A percentile compares a stretch with the other conserved stretches of the same genome.
Conservation (phyloP, 345 rosid species). For the Corymbia maculata region DNA sequence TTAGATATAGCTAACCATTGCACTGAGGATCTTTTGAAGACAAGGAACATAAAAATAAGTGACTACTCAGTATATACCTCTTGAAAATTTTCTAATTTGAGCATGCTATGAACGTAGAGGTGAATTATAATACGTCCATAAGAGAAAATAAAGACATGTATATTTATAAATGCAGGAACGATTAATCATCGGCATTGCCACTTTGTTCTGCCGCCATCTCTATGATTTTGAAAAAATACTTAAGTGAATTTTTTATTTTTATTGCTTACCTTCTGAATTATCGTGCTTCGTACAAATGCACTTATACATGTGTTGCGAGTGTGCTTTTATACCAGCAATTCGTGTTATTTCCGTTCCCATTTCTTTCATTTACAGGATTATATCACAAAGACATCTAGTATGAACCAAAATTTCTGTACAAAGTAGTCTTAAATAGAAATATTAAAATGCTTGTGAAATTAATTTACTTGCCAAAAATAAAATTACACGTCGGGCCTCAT, state of each 20-base stretch:
- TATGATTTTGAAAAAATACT: background rate
- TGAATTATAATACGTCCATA: background rate
- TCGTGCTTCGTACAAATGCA: background rate
- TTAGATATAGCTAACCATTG: too few relatives aligned
- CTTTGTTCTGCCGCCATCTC: too few relatives aligned
- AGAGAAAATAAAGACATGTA: background rate
- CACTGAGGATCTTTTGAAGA: too few relatives aligned
- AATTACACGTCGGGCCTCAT: background rate
- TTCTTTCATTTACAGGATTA: too few relatives aligned
- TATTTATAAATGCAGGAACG: background rate
- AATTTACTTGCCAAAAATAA: background rate
- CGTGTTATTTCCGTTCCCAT: background rate
- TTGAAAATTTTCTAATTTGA: background rate
- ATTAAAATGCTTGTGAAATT: background rate
- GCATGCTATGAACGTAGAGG: background rate
- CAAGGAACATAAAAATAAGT: background rate
- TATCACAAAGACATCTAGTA: too few relatives aligned
- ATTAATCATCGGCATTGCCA: background rate
- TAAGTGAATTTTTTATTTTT: background rate
- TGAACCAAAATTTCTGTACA: background rate
- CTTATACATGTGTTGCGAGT: rapidly evolving
- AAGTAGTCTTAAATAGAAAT: background rate
- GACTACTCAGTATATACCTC: rapidly evolving
- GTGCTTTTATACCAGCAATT: background rate
- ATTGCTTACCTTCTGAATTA: background rate